Base-by-base conservation (phyloP, 768 basidiomycete species). In the Exidia glandulosa region DNA sequence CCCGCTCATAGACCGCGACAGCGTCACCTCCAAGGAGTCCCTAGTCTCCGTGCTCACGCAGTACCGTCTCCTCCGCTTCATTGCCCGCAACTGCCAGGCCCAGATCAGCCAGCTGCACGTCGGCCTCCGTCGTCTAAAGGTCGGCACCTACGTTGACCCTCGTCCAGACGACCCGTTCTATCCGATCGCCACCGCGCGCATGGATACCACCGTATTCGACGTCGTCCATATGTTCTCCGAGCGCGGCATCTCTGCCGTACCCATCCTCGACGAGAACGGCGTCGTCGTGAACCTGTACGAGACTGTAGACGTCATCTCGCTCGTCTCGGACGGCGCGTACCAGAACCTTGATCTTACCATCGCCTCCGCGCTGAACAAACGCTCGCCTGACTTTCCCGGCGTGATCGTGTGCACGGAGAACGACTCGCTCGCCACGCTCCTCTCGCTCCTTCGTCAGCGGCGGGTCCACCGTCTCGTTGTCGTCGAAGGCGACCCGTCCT, bases 221-320 rank as follows among this genome's bases (percentile, higher is more conserved):
- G 93, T 98, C 61, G 96, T 98, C 2, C 96, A 99, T 69, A 93
- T 95, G 88, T 98, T 98, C 71, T 95, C 92, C 0, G 90, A 94
- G 71, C 82, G 88, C 47, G 87, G 94, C 30, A 96, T 99, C 65
- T 94, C 91, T 9, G 95, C 95, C 4, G 95, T 99, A 4, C 96
- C 96, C 7, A 97, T 99, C 69, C 80, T 98, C 32, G 91, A 99
- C 66, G 83, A 88, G 60, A 81, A 92, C 7, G 95, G 95, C 9
- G 81, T 94, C 58, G 96, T 99, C 45, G 81, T 98, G 64, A 94
- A 99, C 69, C 74, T 99, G 55, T 99, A 97, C 70, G 96, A 99
- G 74, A 97, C 96, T 4, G 96, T 99, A 27, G 96, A 99, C 76
- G 95, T 99, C 56, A 95, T 98, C 62, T 96, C 94, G 6, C 85